These are phyloP conservation scores for Oidiodendron maius DNA, from an alignment of 495 filamentous ascomycete species.

Conservation along the genomic window DNA sequence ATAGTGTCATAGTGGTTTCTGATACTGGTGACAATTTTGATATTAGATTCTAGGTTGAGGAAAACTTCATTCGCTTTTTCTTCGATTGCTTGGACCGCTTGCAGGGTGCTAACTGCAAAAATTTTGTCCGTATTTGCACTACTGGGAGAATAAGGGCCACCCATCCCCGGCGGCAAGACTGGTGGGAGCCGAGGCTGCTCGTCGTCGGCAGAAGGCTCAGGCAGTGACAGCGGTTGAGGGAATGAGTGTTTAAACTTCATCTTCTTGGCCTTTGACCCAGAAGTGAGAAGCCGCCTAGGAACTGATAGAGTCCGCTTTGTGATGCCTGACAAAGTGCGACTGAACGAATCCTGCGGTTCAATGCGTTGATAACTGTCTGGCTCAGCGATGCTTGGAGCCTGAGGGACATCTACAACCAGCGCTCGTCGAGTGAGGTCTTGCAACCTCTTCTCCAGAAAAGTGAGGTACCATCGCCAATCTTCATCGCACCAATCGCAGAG, in stretches of 20 bases:
- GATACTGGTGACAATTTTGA: slow-evolving; percentile 30
- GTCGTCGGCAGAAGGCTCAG: neutral
- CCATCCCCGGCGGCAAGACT: slow-evolving; percentile 9
- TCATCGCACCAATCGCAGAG: slow-evolving; percentile 39
- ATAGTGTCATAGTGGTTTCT: slow-evolving; percentile 24
- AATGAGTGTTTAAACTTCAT: neutral
- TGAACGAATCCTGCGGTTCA: slow-evolving; percentile 5
- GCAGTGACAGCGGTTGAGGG: slow-evolving; percentile 4
- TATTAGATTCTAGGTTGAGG: slow-evolving; percentile 30
- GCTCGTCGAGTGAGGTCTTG: slow-evolving; percentile 22
- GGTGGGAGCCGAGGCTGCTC: neutral
- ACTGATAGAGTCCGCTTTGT: slow-evolving; percentile 7
- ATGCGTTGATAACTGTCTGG: slow-evolving; percentile 11
- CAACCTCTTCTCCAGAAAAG: slow-evolving; percentile 31
- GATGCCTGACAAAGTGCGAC: neutral
- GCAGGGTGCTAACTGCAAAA: slow-evolving; percentile 32
- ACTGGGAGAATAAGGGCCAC: slow-evolving; percentile 3
- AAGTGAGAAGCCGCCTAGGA: slow-evolving; percentile 6
- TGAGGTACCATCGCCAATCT: slow-evolving; percentile 42
- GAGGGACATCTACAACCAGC: slow-evolving; percentile 24
- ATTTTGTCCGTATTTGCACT: slow-evolving; percentile 10
- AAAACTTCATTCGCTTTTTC: slow-evolving; percentile 33
- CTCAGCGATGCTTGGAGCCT: slow-evolving; percentile 13
- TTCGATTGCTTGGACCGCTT: slow-evolving; percentile 31
- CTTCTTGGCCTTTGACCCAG: neutral